These are phyloP conservation scores for Phytophthora fragariae DNA, from an alignment of 352 stramenopile genomes.

Conservation along the genomic window DNA sequence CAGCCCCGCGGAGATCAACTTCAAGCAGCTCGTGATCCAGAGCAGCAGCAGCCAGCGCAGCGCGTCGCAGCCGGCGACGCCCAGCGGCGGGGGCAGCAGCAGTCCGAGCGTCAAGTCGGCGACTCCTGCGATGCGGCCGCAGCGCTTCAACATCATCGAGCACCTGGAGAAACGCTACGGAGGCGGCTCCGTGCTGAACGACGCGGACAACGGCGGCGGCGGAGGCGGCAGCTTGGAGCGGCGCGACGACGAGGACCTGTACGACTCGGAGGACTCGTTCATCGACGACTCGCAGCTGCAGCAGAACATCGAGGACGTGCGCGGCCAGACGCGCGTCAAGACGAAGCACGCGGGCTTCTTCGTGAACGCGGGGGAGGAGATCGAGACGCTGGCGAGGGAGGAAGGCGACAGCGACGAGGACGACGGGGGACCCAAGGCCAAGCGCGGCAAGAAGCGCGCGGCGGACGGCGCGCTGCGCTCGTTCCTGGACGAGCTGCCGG, in stretches of 20 bases:
- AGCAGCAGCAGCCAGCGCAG: conserved; percentile 1
- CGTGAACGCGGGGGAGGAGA: conserved; percentile 86
- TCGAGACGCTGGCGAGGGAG: conserved; percentile 74
- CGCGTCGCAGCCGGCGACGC: not conserved
- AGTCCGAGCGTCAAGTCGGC: not conserved
- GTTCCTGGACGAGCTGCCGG: conserved; percentile 72
- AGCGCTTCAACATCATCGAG: conserved; percentile 90
- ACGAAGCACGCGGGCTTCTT: conserved; percentile 92
- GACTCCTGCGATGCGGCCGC: conserved; percentile 7
- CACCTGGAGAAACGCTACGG: conserved; percentile 88
- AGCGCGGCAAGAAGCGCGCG: conserved; percentile 55
- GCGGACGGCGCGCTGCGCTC: conserved; percentile 63
- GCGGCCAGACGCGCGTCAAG: conserved; percentile 73
- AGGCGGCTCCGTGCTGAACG: conserved; percentile 66
- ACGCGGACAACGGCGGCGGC: conserved; percentile 26
- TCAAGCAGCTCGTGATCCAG: conserved; percentile 63
- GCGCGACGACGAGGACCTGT: conserved; percentile 85
- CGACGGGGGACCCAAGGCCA: conserved; percentile 24
- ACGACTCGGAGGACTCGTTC: conserved; percentile 91
- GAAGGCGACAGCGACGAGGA: conserved; percentile 20
- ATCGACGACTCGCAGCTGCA: conserved; percentile 87
- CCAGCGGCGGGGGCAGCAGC: not conserved
- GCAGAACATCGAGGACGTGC: conserved; percentile 86
- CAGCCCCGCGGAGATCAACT: conserved; percentile 77
- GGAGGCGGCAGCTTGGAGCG: conserved; percentile 39